phyloP scores from a whole-genome alignment of 768 basidiomycete species.

The Fistulinella prunicolor region DNA sequence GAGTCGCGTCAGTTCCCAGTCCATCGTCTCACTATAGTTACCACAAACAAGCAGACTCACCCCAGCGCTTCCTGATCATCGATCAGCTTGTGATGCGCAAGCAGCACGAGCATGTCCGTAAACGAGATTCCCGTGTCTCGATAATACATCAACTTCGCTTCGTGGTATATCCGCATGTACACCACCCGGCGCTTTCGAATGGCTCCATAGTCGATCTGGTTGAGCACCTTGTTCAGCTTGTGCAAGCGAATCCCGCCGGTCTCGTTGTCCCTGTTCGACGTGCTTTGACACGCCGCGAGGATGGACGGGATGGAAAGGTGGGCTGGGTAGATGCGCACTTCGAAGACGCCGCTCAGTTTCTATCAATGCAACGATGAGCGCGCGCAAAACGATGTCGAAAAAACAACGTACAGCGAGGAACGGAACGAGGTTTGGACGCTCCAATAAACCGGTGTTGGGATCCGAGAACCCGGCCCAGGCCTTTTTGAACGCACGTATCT shows the following conservation, averaged over 20 bases:
- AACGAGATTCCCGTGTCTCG: constrained; percentile 84
- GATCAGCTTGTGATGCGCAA: constrained; percentile 91
- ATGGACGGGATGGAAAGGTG: constrained; percentile 65
- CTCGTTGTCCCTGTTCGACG: constrained; percentile 32
- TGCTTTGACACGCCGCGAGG: constrained; percentile 45
- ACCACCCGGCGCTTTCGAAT: constrained; percentile 66
- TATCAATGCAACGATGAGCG: constrained; percentile 28
- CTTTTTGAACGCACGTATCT: constrained; percentile 94
- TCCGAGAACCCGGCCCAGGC: constrained; percentile 87
- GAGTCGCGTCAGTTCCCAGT: too few relatives aligned
- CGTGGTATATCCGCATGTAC: constrained; percentile 81
- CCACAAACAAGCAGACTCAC: constrained; percentile 45
- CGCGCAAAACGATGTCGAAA: neutral
- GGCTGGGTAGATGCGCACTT: constrained; percentile 78
- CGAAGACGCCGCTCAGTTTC: constrained; percentile 85
- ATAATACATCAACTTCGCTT: constrained; percentile 73
- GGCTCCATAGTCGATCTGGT: constrained; percentile 58
- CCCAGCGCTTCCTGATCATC: constrained; percentile 84
- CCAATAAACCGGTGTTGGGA: constrained; percentile 73
- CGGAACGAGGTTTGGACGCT: constrained; percentile 61
- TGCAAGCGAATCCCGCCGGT: constrained; percentile 59
- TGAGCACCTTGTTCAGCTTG: constrained; percentile 57
- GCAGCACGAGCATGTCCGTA: constrained; percentile 79
- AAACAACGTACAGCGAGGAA: constrained; percentile 73
- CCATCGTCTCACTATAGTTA: neutral